Percentiles rank a stretch among this genome's conserved stretches.
phyloP scores from a whole-genome alignment of 1,284 basidiomycete species.

The Puccinia sorghi region DNA sequence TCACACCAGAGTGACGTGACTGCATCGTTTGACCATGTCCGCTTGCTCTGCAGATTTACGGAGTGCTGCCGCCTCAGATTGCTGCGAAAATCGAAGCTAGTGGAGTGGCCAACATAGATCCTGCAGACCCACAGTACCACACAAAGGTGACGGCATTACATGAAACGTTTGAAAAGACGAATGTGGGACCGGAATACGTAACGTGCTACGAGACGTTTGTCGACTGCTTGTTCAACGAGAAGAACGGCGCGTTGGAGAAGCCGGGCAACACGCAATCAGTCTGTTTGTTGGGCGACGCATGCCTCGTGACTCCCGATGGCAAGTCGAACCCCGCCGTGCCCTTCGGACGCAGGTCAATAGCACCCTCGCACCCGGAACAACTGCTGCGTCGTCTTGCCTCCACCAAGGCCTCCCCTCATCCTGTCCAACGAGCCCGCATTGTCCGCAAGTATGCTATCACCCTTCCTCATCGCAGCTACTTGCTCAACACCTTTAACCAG shows the following conservation, averaged over 20 bases:
- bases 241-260: conserved; percentile 28
- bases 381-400: not conserved
- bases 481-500: not conserved
- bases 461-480: not conserved
- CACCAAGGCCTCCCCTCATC: not conserved
- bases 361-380: not conserved
- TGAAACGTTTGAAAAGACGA: conserved; percentile 26
- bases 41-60: conserved; percentile 23
- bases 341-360: conserved; percentile 21
- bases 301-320: conserved; percentile 37
- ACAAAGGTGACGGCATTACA: conserved; percentile 38
- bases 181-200: conserved; percentile 45
- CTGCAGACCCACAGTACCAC: conserved; percentile 34
- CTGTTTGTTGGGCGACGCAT: conserved; percentile 39
- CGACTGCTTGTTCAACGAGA: conserved; percentile 39
- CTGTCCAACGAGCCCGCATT: conserved; percentile 4
- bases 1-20: not conserved
- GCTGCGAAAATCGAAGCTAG: conserved; percentile 39
- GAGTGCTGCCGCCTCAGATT: conserved; percentile 30
- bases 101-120: conserved; percentile 28
- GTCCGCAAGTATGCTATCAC: conserved; percentile 18
- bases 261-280: conserved; percentile 44
- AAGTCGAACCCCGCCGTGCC: conserved; percentile 20
- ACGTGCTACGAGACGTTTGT: conserved; percentile 47
- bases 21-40: not conserved